phyloP scores from a whole-genome alignment of 164 flowering plant species.

The Sedum album region DNA sequence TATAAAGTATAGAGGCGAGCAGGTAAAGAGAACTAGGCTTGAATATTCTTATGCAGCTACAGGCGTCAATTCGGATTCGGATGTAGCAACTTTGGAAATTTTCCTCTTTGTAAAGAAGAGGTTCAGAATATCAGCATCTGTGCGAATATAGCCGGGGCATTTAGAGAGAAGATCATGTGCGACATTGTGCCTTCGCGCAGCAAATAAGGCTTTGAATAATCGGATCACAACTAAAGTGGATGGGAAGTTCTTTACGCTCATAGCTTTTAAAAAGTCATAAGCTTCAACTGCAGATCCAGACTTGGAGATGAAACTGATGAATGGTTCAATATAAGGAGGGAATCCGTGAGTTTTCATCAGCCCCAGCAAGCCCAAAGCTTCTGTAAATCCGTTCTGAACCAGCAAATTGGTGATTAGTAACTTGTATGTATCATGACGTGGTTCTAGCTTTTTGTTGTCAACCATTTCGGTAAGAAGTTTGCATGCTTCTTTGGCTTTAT shows the following conservation, averaged over 20 bases:
- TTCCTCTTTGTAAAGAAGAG: conserved; percentile 39
- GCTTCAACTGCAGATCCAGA: conserved; percentile 64
- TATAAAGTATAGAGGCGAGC: too few relatives aligned
- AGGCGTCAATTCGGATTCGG: neutral
- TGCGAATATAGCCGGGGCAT: conserved; percentile 51
- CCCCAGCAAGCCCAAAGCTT: conserved; percentile 40
- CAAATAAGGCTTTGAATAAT: conserved; percentile 53
- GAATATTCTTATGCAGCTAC: neutral
- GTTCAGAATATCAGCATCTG: conserved; percentile 68
- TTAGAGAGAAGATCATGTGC: conserved; percentile 61
- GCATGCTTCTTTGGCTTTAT: conserved; percentile 42
- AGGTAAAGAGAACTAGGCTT: too few relatives aligned
- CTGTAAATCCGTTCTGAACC: conserved; percentile 38
- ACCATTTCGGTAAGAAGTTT: conserved; percentile 35
- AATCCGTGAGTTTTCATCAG: conserved; percentile 66
- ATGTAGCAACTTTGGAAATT: conserved; percentile 18
- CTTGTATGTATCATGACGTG: conserved; percentile 54
- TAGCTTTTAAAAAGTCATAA: conserved; percentile 34
- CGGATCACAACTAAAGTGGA: conserved; percentile 42
- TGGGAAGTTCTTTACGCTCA: conserved; percentile 52
- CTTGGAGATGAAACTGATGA: conserved; percentile 40
- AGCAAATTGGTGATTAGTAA: conserved; percentile 36
- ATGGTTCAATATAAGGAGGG: conserved; percentile 61
- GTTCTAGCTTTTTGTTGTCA: conserved; percentile 28
- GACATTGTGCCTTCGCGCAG: conserved; percentile 43